Evolutionary conservation across 1,284 basidiomycete species (phyloP), one percentile per base, ranked within the genome.

Genomic region (Trametes hirsuta): DNA sequence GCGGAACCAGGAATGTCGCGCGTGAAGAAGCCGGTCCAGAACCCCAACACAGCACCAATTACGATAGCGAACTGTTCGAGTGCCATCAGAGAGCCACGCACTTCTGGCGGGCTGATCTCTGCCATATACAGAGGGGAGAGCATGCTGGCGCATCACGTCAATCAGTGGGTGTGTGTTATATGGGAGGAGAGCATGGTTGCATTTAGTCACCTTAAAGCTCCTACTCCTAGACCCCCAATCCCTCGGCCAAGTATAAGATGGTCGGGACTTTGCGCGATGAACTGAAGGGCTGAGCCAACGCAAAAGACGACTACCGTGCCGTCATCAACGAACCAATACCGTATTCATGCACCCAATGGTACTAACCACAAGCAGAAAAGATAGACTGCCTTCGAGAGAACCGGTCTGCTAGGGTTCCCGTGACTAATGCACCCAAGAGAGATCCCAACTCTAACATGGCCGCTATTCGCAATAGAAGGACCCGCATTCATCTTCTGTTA

Each of bases 31-130:
- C 91, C 91, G 6, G 84, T 81, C 91, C 92, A 94, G 68, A 93
- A 94, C 2, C 91, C 90, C 11, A 91, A 73, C 0, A 92, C 88
- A 10, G 91, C 89, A 2, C 91, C 90, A 0, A 89, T 73, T 12
- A 92, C 90, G 56, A 93, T 93, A 22, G 88, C 84, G 48, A 92
- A 80, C 63, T 94, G 91, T 70, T 94, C 91, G 1, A 94, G 78
- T 0, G 90, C 86, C 72, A 93, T 82, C 37, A 94, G 81, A 0
- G 91, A 90, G 5, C 91, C 91, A n/a, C 92, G 82, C 0, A 90
- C 80, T 74, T 93, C 91, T 0, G 91, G 90, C 14, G 91, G 84
- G 62, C 86, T 87, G 46, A 94, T 91, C 74, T 94, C 91, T 0
- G 90, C 87, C 80, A 93, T 92, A 73, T 93, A 94, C 6, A 94